phyloP scores from a whole-genome alignment of 2,329 filamentous ascomycete genomes.

The Aspergillus sp. region DNA sequence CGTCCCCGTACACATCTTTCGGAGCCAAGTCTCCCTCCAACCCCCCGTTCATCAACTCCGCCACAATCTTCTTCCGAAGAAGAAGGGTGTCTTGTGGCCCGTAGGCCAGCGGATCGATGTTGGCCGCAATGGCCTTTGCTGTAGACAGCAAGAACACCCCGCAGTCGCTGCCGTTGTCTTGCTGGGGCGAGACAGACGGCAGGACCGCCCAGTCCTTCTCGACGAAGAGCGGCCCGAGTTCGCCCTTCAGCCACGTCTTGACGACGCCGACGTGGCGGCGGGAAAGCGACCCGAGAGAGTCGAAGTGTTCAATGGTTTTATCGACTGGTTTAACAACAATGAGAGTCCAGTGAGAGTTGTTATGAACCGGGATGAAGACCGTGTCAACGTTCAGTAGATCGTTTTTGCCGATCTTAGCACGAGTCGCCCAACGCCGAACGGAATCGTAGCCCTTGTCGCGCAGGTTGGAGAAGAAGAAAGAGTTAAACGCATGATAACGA shows the following conservation, averaged over 20 bases:
- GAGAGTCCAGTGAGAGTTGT: constrained; percentile 49
- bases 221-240: constrained; percentile 41
- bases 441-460: constrained; percentile 35
- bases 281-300: constrained; percentile 42
- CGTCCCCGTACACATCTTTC: constrained; percentile 16
- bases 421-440: constrained; percentile 41
- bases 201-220: constrained; percentile 46
- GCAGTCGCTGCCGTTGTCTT: constrained; percentile 50
- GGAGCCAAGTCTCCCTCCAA: constrained; percentile 45
- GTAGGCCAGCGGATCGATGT: constrained; percentile 45
- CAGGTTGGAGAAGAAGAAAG: constrained; percentile 47
- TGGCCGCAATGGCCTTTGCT: constrained; percentile 48
- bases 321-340: constrained; percentile 45
- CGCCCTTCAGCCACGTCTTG: constrained; percentile 43
- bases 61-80: constrained; percentile 48
- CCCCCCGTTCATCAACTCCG: constrained; percentile 47
- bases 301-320: constrained; percentile 49
- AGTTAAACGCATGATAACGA: constrained; percentile 44
- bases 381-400: constrained; percentile 46
- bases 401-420: constrained; percentile 49
- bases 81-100: constrained; percentile 39
- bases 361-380: constrained; percentile 50
- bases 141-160: constrained; percentile 52
- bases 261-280: constrained; percentile 33
- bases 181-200: constrained; percentile 41